A percentile compares a stretch with the other conserved stretches of the same genome.
phyloP scores from a whole-genome alignment of 2,329 filamentous ascomycete species.

The Cladosporium sphaerospermum region DNA sequence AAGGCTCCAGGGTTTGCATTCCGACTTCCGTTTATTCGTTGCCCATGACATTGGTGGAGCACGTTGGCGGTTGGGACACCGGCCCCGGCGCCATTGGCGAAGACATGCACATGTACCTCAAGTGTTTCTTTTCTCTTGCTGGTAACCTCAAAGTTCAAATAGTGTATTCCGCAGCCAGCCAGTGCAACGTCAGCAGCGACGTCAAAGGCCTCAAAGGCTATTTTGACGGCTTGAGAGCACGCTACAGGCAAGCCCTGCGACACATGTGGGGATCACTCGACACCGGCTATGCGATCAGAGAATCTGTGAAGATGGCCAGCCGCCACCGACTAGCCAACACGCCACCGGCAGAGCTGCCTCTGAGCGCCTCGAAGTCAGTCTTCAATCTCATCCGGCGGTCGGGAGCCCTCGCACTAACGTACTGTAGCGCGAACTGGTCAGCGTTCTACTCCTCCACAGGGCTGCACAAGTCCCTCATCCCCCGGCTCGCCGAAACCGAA shows the following conservation, averaged over 20 bases:
- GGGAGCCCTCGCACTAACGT: constrained; percentile 3
- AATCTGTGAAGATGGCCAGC: constrained; percentile 24
- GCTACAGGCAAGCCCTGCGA: constrained; percentile 65
- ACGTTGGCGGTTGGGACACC: constrained; percentile 66
- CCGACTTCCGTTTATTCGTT: constrained; percentile 70
- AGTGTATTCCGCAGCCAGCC: constrained; percentile 63
- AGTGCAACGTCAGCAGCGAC: constrained; percentile 63
- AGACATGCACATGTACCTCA: constrained; percentile 71
- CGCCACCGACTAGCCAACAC: constrained; percentile 17
- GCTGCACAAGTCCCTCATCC: constrained; percentile 22
- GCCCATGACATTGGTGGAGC: constrained; percentile 59
- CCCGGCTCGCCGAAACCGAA: constrained; percentile 15
- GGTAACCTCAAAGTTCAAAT: constrained; percentile 60
- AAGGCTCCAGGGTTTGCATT: constrained; percentile 57
- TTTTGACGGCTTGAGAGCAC: constrained; percentile 54
- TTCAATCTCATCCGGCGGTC: constrained; percentile 7
- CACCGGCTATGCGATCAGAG: constrained; percentile 55
- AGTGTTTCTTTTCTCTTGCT: constrained; percentile 69
- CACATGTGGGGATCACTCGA: constrained; percentile 74
- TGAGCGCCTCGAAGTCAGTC: constrained; percentile 25
- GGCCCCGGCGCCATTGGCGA: constrained; percentile 67
- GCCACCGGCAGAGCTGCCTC: constrained; percentile 15
- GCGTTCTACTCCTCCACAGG: constrained; percentile 27
- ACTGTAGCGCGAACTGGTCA: constrained; percentile 26
- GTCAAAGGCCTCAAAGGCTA: constrained; percentile 50